Evolutionary conservation across 352 stramenopile genomes (phyloP).

Genomic region (Phytophthora citrophthora): DNA sequence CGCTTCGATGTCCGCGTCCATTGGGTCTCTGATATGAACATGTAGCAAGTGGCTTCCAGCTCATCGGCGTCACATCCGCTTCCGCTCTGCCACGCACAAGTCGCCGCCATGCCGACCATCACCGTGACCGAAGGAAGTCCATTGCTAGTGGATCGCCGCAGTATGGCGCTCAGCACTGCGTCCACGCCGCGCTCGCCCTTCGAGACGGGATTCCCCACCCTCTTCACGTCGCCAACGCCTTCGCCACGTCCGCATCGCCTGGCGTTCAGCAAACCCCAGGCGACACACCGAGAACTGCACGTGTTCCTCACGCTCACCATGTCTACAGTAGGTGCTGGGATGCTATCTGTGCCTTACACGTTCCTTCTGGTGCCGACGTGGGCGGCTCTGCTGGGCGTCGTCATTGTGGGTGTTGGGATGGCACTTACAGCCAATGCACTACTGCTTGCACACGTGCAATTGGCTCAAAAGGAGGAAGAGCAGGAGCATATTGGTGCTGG

Average conservation of each 20-base stretch:
- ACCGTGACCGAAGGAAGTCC: conserved; percentile 28
- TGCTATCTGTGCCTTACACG: conserved; percentile 77
- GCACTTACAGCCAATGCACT: conserved; percentile 62
- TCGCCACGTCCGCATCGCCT: conserved; percentile 63
- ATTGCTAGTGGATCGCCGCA: conserved; percentile 24
- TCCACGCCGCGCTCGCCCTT: conserved; percentile 65
- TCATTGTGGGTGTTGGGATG: conserved; percentile 61
- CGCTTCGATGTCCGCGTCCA: neutral
- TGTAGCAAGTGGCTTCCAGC: neutral
- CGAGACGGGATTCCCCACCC: conserved; percentile 73
- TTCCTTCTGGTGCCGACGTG: conserved; percentile 61
- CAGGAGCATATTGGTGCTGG: conserved; percentile 54
- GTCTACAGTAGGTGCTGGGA: conserved; percentile 74
- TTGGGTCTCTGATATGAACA: neutral
- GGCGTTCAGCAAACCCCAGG: conserved; percentile 46
- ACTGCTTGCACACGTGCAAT: conserved; percentile 62
- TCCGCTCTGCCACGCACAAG: conserved; percentile 9
- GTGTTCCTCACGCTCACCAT: conserved; percentile 85
- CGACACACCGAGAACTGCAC: conserved; percentile 52
- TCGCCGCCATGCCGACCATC: conserved; percentile 24
- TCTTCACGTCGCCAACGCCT: conserved; percentile 62
- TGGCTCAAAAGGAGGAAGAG: conserved; percentile 52
- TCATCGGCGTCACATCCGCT: conserved; percentile 5
- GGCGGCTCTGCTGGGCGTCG: conserved; percentile 47
- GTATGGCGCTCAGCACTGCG: conserved; percentile 13